Base-by-base conservation (phyloP, 306 rosid species). In the Casuarina cunninghamiana region DNA sequence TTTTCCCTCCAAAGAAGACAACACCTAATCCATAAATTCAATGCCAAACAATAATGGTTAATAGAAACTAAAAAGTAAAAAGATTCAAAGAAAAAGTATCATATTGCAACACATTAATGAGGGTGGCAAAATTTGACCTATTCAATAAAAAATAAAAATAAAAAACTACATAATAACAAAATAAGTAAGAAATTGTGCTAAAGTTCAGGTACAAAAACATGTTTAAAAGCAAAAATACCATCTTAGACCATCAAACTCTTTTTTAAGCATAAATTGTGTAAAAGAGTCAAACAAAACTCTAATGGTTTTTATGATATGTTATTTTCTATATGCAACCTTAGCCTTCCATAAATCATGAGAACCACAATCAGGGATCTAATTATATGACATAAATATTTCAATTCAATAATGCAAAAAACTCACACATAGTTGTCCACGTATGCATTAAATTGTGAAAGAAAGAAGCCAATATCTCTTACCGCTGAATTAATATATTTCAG, bases 1-100 rank as follows among this genome's bases (percentile, higher is more conserved):
- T n/a, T 90, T 92, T 75, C 88, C 93, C 65, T 76, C 83, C n/a
- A 92, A 69, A 38, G 90, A 78, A 1, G 91, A 91, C 77, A 92
- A 45, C 76, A 92, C 93, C 97, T 92, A 55, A 61, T 7, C 19
- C 43, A 71, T 35, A 32, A 71, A 48, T 13, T 21, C 26, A 65
- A 79, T 5, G 19, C 21, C 26, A 51, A 16, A 32, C 43, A 38
- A 49, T 21, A n/a, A 19, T 6, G 60, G 43, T 54, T 67, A 76
- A 68, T 51, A 39, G 16, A 75, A 4, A 4, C 21, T 1, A 51
- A 51, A 69, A 37, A 11, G 26, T 21, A 6, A 45, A 38, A 53
- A 61, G 75, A 75, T 44, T 37, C 45, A 5, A 37, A 37, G 7
- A 32, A 49, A 10, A 15, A 39, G 26, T 65, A 41, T n/a, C 6